Evolutionary conservation across 176 grass and related monocot genomes (phyloP), one percentile per base, ranked within the genome.

Genomic region (Aegilops longissima): DNA sequence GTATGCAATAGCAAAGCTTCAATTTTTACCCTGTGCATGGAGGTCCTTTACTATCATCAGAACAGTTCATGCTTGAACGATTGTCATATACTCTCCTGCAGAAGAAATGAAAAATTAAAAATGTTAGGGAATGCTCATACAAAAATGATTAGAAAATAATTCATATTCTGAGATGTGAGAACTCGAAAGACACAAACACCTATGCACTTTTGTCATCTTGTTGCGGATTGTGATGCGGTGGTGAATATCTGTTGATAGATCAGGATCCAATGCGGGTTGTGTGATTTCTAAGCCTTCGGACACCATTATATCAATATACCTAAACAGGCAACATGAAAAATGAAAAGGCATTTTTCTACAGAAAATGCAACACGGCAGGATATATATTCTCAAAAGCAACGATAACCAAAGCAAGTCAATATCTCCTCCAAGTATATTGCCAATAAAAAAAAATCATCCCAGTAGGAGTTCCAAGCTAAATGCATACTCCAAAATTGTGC

Each of bases 201-300:
- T 94, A 88, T 96, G 97, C 38, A 99, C 85, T 94, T 90, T 96
- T 59, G 65, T 54, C 97, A 93, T 86, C 93, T 92, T 90, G 77
- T 99, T 96, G 67, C 97, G 81, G 63, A 96, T 88, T 90, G 97
- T 99, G 80, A 99, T 99, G 3, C 94, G 88, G 17, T 96, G 97
- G 72, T 99, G 97, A 86, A 99, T 96, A 82, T 99, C 97, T 42
- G 85, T 88, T 61, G 94, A 99, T 85, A 88, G 87, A 93, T 93
- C 92, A 85, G 94, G 92, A 70, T 99, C 97, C 63, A 99, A 82
- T 80, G 97, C 97, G 16, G 97, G 97, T 36, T 99, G 97, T 73
- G 97, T 93, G 84, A 99, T 99, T 93, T 99, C 94, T 44, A 99
- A 81, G 17, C 92, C 97, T 96, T 99, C 94, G 73, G 92, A 96